Base-by-base conservation (phyloP, 352 stramenopile species). In the Phytophthora ramorum region DNA sequence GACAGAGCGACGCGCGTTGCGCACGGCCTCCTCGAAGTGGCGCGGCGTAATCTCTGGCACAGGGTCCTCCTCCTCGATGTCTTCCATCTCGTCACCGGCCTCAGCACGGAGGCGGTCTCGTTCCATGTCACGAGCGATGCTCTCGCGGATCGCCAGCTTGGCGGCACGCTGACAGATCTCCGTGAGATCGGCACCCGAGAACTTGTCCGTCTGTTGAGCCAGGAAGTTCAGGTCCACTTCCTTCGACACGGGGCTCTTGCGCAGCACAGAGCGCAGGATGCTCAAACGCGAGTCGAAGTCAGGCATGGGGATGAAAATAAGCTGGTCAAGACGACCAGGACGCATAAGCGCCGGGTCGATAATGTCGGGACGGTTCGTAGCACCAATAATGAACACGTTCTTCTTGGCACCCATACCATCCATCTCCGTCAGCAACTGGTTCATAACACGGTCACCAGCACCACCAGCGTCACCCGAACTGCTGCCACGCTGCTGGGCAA, bases 101-200 rank as follows among this genome's bases (percentile, higher is more conserved):
- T 99, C 97, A 4, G 87, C 88, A 43, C 93, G 90, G 38, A 99
- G 90, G 40, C 96, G 92, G 57, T 99, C 93, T 37, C 97, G 92
- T 76, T 99, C 97, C 85, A 99, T 99, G 72, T 99, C 97, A 57
- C 96, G 91, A 73, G 98, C 93, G 73, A 99, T 99, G 69, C 97
- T 98, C 81, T 99, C 97, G n/a, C 97, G 92, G 74, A 99, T 99
- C 2, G 97, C 98, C 57, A 99, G 75, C 84, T 99, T 99, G 58
- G 96, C 98, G n/a, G 98, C 98, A 34, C 95, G 92, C 81, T 99
- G 98, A 69, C 98, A 99, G 68, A 99, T 99, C 85, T 99, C 97
- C 26, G 98, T 99, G 48, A 99, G 83, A 89, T 99, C 98, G 35
- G 98, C 98, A 70, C 98, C 98, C n/a, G 96, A 99, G 75, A 99